Conservation (phyloP, 148 eudicot genomes). For the Fagopyrum esculentum region DNA sequence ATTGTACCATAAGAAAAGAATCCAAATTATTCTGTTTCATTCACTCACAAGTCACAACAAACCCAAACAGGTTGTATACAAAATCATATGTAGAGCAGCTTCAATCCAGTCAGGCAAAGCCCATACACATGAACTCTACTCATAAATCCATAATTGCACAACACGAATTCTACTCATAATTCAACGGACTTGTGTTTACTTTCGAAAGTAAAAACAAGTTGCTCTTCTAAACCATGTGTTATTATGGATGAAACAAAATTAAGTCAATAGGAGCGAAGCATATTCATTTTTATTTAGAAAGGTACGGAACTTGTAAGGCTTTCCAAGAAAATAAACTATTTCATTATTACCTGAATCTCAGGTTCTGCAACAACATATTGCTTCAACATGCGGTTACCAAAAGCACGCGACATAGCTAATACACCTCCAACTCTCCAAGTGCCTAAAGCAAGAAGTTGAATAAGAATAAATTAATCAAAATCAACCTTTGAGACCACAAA, state of each 20-base stretch:
- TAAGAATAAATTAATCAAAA: neutral
- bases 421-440: constrained; percentile 99
- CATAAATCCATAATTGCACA: too few species aligned
- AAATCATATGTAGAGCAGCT: neutral
- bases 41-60: neutral
- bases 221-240: neutral
- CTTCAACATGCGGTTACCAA: constrained; percentile 96
- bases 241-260: neutral
- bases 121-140: neutral
- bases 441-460: constrained; percentile 34
- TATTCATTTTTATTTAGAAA: neutral
- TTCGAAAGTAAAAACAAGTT: neutral
- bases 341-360: constrained; percentile 76
- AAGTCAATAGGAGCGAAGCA: neutral
- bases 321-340: neutral
- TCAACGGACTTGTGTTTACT: neutral
- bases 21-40: neutral
- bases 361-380: constrained; percentile 97
- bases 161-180: neutral
- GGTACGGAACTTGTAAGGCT: neutral
- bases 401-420: constrained; percentile 99
- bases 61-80: neutral
- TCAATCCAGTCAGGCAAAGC: neutral
- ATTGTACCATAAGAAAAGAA: neutral
- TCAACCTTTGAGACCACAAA: neutral